These are phyloP conservation scores for Hygrophoropsis aurantiaca DNA, from an alignment of 768 basidiomycete genomes.

Conservation along the genomic window DNA sequence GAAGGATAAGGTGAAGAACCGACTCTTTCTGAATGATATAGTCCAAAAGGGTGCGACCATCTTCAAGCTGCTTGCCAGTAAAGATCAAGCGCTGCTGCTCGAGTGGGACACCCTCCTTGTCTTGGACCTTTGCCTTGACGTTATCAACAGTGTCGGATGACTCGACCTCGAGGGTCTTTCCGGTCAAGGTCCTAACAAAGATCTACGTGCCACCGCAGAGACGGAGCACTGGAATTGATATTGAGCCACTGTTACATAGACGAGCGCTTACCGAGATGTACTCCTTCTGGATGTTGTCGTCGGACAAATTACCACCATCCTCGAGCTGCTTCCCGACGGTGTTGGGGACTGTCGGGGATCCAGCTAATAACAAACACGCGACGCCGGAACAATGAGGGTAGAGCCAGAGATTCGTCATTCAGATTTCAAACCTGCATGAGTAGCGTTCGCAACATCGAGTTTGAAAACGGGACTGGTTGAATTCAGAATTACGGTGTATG, in stretches of 20 bases:
- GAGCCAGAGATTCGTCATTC: too few relatives aligned
- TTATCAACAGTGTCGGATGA: slow-evolving; percentile 87
- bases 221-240: slow-evolving; percentile 79
- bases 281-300: too few relatives aligned
- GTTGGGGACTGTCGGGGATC: too few relatives aligned
- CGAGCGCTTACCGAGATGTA: background rate
- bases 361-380: too few relatives aligned
- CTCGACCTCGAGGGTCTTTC: slow-evolving; percentile 90
- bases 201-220: slow-evolving; percentile 92
- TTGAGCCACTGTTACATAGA: slow-evolving; percentile 24
- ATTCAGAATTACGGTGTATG: too few relatives aligned
- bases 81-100: slow-evolving; percentile 92
- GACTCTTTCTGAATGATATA: slow-evolving; percentile 93
- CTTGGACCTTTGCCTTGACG: slow-evolving; percentile 97
- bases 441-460: too few relatives aligned
- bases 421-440: too few relatives aligned
- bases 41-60: slow-evolving; percentile 88
- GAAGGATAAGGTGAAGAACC: slow-evolving; percentile 71
- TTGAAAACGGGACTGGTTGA: too few relatives aligned
- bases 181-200: slow-evolving; percentile 82
- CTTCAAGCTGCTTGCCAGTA: slow-evolving; percentile 90
- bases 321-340: too few relatives aligned
- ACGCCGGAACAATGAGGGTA: too few relatives aligned
- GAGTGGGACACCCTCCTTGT: slow-evolving; percentile 87
- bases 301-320: too few relatives aligned